phyloP scores from a whole-genome alignment of 179 eudicot genomes.

The Vitellaria paradoxa region DNA sequence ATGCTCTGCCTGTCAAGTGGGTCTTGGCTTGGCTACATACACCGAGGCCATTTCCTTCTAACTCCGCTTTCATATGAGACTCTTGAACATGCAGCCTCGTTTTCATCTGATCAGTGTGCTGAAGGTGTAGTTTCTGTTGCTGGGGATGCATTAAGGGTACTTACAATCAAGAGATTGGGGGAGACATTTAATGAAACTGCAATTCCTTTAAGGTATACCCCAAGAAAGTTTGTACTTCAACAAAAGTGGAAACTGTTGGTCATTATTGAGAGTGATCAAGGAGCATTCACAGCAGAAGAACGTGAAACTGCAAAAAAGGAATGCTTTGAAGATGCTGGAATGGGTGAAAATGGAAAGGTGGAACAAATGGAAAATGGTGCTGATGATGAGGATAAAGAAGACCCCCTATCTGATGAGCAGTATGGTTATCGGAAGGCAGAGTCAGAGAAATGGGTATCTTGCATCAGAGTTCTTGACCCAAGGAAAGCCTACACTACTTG shows the following conservation, averaged over 20 bases:
- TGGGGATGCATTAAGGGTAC: slow-evolving; percentile 84
- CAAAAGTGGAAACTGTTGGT: slow-evolving; percentile 77
- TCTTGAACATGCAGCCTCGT: slow-evolving; percentile 79
- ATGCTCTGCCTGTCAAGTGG: slow-evolving; percentile 80
- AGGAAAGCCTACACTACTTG: slow-evolving; percentile 72
- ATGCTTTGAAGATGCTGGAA: slow-evolving; percentile 72
- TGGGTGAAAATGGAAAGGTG: slow-evolving; percentile 72
- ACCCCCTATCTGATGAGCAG: slow-evolving; percentile 93
- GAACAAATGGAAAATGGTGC: slow-evolving; percentile 79
- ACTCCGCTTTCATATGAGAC: slow-evolving; percentile 56
- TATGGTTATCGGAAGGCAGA: slow-evolving; percentile 93
- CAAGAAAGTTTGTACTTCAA: slow-evolving; percentile 90
- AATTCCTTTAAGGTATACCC: slow-evolving; percentile 88
- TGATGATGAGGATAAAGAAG: slow-evolving; percentile 70
- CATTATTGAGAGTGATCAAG: slow-evolving; percentile 94
- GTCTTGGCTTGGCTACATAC: slow-evolving; percentile 55
- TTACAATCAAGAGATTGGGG: slow-evolving; percentile 92
- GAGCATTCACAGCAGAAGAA: slow-evolving; percentile 87
- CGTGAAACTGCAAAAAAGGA: slow-evolving; percentile 85
- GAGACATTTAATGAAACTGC: slow-evolving; percentile 90
- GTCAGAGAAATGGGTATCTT: slow-evolving; percentile 91
- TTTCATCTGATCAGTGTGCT: slow-evolving; percentile 97
- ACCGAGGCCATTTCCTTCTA: slow-evolving; percentile 60
- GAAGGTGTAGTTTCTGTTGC: slow-evolving; percentile 99
- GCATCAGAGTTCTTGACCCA: slow-evolving; percentile 95